Evolutionary conservation across 257 asterid genomes (phyloP).

Genomic region (Nicotiana benthamiana): DNA sequence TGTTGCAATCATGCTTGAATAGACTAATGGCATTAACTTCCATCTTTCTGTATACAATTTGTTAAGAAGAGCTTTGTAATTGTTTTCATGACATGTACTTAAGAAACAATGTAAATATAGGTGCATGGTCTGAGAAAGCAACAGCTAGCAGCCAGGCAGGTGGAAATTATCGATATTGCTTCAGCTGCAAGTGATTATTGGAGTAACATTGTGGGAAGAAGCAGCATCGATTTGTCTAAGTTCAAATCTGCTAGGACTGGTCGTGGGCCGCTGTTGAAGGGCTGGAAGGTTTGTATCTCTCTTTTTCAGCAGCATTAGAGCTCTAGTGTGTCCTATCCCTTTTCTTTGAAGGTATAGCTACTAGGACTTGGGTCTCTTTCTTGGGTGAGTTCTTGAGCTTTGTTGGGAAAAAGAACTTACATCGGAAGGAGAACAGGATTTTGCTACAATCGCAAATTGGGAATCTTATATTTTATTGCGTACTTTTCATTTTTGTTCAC

Average conservation of each 20-base stretch:
- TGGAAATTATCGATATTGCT: slow-evolving; percentile 69
- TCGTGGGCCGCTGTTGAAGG: slow-evolving; percentile 65
- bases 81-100: neutral
- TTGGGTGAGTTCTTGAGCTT: neutral
- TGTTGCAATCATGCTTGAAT: neutral
- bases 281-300: slow-evolving; percentile 69
- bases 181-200: slow-evolving; percentile 57
- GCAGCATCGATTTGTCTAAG: slow-evolving; percentile 44
- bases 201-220: slow-evolving; percentile 66
- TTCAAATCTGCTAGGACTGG: slow-evolving; percentile 59
- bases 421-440: neutral
- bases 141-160: slow-evolving; percentile 52
- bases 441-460: neutral
- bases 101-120: slow-evolving; percentile 21
- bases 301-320: neutral
- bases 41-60: neutral
- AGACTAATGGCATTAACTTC: neutral
- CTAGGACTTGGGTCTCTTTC: neutral
- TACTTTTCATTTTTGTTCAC: neutral
- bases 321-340: neutral
- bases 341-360: neutral
- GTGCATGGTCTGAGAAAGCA: slow-evolving; percentile 60
- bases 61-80: neutral
- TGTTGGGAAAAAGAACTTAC: neutral
- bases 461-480: neutral